phyloP scores from a whole-genome alignment of 257 asterid species.

The Agastache rugosa region DNA sequence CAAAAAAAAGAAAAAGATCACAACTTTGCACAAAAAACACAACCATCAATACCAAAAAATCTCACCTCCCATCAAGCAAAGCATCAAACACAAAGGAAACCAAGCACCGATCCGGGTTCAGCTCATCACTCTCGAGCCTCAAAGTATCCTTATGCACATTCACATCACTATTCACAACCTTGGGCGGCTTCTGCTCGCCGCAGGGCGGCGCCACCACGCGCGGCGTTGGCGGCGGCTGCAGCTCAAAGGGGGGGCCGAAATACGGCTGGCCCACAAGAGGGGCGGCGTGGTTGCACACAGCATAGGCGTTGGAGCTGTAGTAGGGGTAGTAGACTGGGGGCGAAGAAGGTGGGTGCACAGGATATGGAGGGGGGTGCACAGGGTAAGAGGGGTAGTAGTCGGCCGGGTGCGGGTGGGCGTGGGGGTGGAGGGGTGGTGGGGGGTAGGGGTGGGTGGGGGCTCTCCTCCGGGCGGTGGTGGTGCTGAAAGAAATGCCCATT shows the following conservation, averaged over 20 bases:
- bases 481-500: conserved; percentile 67
- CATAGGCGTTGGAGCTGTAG: conserved; percentile 45
- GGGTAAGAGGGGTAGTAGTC: conserved; percentile 53
- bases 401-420: conserved; percentile 40
- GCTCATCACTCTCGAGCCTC: conserved; percentile 58
- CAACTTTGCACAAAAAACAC: not conserved
- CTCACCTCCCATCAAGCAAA: conserved; percentile 65
- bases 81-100: conserved; percentile 71
- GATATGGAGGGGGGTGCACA: conserved; percentile 40
- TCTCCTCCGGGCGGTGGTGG: conserved; percentile 51
- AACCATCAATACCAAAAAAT: not conserved
- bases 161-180: conserved; percentile 63
- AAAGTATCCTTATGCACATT: conserved; percentile 68
- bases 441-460: conserved; percentile 49
- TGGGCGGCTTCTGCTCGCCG: no score
- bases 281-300: conserved; percentile 48
- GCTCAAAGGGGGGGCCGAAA: conserved; percentile 50
- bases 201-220: conserved; percentile 38
- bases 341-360: conserved; percentile 41
- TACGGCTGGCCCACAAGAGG: conserved; percentile 57
- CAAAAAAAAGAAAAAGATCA: not conserved
- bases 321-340: conserved; percentile 47
- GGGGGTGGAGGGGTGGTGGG: conserved; percentile 35
- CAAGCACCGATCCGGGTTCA: conserved; percentile 55
- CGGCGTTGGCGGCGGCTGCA: conserved; percentile 37